Percentiles rank a stretch among this genome's conserved stretches.
phyloP scores from a whole-genome alignment of 208 protist species.

The Tritrichomonas foetus region DNA sequence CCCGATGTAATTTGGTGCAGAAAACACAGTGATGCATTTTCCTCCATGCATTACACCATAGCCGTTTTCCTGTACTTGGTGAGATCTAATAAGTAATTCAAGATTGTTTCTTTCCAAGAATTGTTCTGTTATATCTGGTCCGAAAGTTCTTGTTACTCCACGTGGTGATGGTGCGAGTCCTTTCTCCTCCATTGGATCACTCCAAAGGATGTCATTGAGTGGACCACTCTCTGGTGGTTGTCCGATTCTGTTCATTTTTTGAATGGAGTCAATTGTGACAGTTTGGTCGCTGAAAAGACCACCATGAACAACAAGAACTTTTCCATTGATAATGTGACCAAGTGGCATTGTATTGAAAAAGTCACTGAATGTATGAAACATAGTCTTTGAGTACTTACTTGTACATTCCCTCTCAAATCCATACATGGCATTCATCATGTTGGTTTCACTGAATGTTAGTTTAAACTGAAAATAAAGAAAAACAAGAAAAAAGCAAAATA shows the following conservation, averaged over 20 bases:
- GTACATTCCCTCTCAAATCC: conserved; percentile 6
- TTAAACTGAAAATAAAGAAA: too few species aligned
- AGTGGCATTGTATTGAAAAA: conserved; percentile 25
- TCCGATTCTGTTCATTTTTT: not conserved
- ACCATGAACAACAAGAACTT: conserved; percentile 20
- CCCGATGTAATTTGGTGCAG: conserved; percentile 49
- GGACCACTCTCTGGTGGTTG: conserved; percentile 24
- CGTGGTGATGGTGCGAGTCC: conserved; percentile 47
- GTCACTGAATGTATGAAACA: not conserved
- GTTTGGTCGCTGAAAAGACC: not conserved
- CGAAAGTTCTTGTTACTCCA: conserved; percentile 54
- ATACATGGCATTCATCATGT: conserved; percentile 7
- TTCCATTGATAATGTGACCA: not conserved
- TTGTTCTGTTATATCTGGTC: conserved; percentile 57
- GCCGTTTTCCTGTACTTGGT: conserved; percentile 55
- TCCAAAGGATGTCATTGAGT: conserved; percentile 46
- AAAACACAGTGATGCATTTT: conserved; percentile 53
- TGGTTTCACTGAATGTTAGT: not conserved
- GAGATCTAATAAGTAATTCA: conserved; percentile 56
- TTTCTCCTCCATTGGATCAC: conserved; percentile 44
- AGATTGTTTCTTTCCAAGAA: conserved; percentile 54
- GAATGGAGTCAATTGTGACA: not conserved
- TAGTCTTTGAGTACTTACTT: not conserved
- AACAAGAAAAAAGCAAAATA: too few species aligned
- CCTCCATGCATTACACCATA: conserved; percentile 50